phyloP scores from a whole-genome alignment of 139 green algal species.

The Auxenochlorella protothecoides region DNA sequence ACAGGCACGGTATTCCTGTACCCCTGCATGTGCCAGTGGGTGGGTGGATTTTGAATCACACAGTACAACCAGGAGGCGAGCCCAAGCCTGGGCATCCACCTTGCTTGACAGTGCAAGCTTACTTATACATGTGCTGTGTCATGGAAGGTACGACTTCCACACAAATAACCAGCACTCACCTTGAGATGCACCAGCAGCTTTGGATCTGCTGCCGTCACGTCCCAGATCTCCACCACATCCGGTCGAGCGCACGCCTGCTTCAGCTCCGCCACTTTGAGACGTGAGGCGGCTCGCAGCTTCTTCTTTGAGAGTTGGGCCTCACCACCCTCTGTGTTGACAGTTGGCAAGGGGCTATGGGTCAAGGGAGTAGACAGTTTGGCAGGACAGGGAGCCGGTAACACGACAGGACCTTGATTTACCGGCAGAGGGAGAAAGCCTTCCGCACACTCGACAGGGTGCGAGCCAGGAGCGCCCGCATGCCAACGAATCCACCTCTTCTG shows the following conservation, averaged over 20 bases:
- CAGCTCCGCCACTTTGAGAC: conserved; percentile 81
- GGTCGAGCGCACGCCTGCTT: conserved; percentile 74
- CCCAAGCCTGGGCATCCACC: too few relatives aligned
- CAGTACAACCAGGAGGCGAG: too few relatives aligned
- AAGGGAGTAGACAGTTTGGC: too few relatives aligned
- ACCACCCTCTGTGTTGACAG: conserved; percentile 20
- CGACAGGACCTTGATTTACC: too few relatives aligned
- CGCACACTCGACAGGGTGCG: too few relatives aligned
- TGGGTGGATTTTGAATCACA: not conserved
- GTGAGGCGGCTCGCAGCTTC: conserved; percentile 61
- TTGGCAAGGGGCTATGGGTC: too few relatives aligned
- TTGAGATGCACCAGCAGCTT: conserved; percentile 91
- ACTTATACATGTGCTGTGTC: too few relatives aligned
- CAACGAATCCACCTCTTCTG: too few relatives aligned
- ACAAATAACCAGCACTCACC: conserved; percentile 20
- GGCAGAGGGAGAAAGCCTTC: too few relatives aligned
- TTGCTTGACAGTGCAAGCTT: too few relatives aligned
- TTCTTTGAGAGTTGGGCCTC: conserved; percentile 61
- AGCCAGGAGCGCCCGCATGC: too few relatives aligned
- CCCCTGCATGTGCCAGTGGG: conserved; percentile 19
- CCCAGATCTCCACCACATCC: conserved; percentile 97
- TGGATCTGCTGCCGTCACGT: conserved; percentile 85
- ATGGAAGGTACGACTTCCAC: not conserved
- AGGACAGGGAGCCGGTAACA: too few relatives aligned
- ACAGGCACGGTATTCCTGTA: conserved; percentile 88